Conservation (phyloP, 2,329 filamentous ascomycete genomes). For the Elsinoe fawcettii region DNA sequence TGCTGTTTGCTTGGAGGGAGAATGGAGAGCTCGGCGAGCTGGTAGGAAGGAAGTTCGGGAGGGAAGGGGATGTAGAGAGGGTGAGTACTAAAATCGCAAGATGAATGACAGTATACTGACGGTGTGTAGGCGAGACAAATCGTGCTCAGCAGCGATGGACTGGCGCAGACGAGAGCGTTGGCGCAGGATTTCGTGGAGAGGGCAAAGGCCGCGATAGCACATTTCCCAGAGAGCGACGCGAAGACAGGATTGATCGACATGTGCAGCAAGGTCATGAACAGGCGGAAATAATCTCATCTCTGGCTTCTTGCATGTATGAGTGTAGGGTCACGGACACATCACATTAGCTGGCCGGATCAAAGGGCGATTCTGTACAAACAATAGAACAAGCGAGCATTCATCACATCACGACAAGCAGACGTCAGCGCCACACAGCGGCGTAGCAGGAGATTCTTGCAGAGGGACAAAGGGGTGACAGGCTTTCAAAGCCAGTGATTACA, state of each 20-base stretch:
- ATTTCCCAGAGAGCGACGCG: constrained; percentile 89
- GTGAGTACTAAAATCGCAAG: constrained; percentile 50
- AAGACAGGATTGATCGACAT: constrained; percentile 88
- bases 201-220: constrained; percentile 73
- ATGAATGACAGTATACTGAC: constrained; percentile 22
- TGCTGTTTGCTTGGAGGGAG: constrained; percentile 83
- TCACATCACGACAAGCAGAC: not conserved
- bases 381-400: not conserved
- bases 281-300: constrained; percentile 58
- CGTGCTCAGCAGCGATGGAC: constrained; percentile 73
- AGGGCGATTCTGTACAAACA: not conserved
- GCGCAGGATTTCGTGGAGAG: constrained; percentile 86
- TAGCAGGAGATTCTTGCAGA: no score
- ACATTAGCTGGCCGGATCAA: not conserved
- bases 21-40: constrained; percentile 75
- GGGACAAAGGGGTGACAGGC: not conserved
- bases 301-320: not conserved
- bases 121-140: constrained; percentile 67
- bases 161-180: constrained; percentile 83
- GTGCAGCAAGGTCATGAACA: constrained; percentile 83
- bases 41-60: constrained; percentile 82
- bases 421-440: no score
- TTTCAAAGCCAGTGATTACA: not conserved
- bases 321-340: not conserved
- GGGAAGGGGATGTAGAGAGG: constrained; percentile 74